phyloP scores from a whole-genome alignment of 1,284 basidiomycete species.

The Meira nashicola region DNA sequence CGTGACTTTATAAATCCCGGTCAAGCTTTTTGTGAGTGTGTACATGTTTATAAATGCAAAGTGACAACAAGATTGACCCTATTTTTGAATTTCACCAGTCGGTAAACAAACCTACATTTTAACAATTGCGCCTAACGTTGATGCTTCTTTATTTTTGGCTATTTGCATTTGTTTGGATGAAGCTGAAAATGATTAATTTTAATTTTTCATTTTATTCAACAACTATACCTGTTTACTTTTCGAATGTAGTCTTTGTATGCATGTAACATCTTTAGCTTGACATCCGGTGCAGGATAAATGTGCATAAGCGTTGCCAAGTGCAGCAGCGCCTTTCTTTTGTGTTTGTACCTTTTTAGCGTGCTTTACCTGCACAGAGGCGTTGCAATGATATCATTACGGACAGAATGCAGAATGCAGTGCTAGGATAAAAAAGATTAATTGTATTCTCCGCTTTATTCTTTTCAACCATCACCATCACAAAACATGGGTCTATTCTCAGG shows the following conservation, averaged over 20 bases:
- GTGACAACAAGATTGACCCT: not conserved
- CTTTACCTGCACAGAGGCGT: too few species aligned
- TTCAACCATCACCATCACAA: not conserved
- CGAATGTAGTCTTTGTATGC: too few species aligned
- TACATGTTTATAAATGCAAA: not conserved
- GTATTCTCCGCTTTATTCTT: not conserved
- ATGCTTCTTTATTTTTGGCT: constrained; percentile 55
- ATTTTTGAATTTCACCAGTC: constrained; percentile 6
- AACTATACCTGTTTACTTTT: too few species aligned
- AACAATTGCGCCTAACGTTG: constrained; percentile 38
- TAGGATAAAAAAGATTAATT: too few species aligned
- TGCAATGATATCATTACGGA: too few species aligned
- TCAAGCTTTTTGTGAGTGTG: constrained; percentile 21
- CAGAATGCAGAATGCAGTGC: too few species aligned
- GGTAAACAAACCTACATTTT: constrained; percentile 20
- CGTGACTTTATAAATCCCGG: constrained; percentile 21
- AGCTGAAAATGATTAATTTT: constrained; percentile 15
- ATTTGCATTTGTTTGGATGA: constrained; percentile 56
- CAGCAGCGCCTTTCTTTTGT: too few species aligned
- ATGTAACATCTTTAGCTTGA: too few species aligned
- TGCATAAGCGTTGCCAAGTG: too few species aligned
- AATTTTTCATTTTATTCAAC: too few species aligned
- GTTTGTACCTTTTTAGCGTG: too few species aligned
- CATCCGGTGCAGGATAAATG: too few species aligned
- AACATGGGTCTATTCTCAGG: not conserved